phyloP scores from a whole-genome alignment of 371 early-diverging fungal genomes.

The Thermomucor indicae-seudaticae region DNA sequence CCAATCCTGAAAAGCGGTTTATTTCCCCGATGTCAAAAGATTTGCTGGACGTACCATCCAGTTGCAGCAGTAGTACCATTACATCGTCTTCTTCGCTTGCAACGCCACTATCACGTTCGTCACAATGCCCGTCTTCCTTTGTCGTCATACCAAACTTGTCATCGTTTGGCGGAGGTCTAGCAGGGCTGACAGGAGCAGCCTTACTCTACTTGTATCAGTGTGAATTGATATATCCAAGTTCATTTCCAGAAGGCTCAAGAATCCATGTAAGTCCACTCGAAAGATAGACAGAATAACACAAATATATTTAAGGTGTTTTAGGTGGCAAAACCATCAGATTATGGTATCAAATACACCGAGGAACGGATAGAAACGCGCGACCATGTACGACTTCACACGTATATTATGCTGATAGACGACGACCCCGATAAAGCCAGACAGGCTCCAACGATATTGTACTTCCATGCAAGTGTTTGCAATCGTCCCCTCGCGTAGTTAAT shows the following conservation, averaged over 20 bases:
- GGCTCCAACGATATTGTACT: conserved; percentile 77
- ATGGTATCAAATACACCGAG: conserved; percentile 68
- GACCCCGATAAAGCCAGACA: conserved; percentile 49
- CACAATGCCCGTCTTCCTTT: conserved; percentile 9
- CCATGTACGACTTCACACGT: conserved; percentile 71
- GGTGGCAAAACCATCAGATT: conserved; percentile 73
- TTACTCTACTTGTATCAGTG: conserved; percentile 41
- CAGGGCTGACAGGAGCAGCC: conserved; percentile 14
- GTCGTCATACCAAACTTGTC: conserved; percentile 11
- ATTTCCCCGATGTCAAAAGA: no score
- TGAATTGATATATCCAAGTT: conserved; percentile 40
- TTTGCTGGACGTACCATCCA: no score
- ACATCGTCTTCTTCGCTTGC: no score
- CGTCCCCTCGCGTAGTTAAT: no score
- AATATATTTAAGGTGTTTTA: conserved; percentile 10
- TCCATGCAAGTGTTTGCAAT: conserved; percentile 74
- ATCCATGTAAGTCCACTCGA: conserved; percentile 20
- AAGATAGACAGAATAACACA: background rate
- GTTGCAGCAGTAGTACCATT: no score
- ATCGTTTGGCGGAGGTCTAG: conserved; percentile 8
- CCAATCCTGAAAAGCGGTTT: no score
- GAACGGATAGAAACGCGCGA: conserved; percentile 78
- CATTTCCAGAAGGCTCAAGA: conserved; percentile 42
- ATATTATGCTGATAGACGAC: conserved; percentile 63
- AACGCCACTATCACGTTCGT: no score